These are phyloP conservation scores for Eutrema japonicum DNA, from an alignment of 345 rosid species.

Conservation along the genomic window DNA sequence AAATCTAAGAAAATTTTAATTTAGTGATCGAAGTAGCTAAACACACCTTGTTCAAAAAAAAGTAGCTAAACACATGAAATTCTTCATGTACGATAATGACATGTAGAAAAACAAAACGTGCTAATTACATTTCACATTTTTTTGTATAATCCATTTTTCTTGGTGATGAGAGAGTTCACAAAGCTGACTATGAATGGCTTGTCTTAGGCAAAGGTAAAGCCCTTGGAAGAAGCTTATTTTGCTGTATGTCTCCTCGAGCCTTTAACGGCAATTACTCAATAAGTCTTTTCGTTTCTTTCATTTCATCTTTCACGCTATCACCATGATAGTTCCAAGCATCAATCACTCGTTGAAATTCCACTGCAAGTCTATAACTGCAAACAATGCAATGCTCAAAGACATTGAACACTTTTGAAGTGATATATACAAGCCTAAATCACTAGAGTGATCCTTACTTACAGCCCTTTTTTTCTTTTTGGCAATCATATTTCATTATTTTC, in stretches of 20 bases:
- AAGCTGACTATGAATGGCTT: conserved; percentile 1
- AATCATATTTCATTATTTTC: too few species aligned
- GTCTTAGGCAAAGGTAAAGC: conserved; percentile 54
- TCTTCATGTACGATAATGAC: too few species aligned
- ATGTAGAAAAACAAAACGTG: too few species aligned
- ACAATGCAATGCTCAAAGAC: conserved; percentile 13
- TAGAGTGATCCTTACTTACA: too few species aligned
- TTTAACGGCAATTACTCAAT: conserved; percentile 66
- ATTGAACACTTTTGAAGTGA: not conserved
- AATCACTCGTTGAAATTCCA: conserved; percentile 79
- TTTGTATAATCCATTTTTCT: too few species aligned
- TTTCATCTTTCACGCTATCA: conserved; percentile 62
- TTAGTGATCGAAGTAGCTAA: not conserved
- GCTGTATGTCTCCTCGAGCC: conserved; percentile 51
- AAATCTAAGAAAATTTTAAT: not conserved
- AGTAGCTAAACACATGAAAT: not conserved
- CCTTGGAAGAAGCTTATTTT: conserved; percentile 44
- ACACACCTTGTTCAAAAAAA: too few species aligned
- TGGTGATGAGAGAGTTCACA: conserved; percentile 1
- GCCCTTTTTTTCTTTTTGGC: too few species aligned
- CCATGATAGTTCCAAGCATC: conserved; percentile 90
- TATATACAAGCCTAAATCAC: too few species aligned
- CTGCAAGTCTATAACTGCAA: conserved; percentile 76
- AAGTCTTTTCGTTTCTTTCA: conserved; percentile 57
- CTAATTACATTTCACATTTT: not conserved